Conservation (phyloP, 108 stramenopile species). For the Chaetoceros muelleri region DNA sequence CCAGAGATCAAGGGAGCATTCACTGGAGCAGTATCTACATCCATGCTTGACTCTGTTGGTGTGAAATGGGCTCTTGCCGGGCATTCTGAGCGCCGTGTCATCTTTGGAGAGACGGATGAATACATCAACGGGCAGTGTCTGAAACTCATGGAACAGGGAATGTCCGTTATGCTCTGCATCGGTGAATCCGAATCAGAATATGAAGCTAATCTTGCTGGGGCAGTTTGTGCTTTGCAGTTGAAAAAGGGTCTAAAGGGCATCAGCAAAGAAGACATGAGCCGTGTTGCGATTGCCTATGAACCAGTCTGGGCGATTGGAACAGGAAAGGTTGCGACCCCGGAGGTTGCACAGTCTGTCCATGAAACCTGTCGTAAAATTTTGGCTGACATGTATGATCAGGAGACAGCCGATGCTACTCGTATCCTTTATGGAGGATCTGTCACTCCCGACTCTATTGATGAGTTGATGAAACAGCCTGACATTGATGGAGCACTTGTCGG, state of each 20-base stretch:
- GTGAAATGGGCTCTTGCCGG: slow-evolving; percentile 91
- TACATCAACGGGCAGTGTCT: slow-evolving; percentile 85
- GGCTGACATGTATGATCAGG: slow-evolving; percentile 62
- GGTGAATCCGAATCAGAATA: slow-evolving; percentile 93
- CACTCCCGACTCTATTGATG: slow-evolving; percentile 87
- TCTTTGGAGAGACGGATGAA: slow-evolving; percentile 85
- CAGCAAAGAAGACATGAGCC: slow-evolving; percentile 53
- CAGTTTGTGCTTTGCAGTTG: slow-evolving; percentile 83
- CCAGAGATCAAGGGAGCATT: slow-evolving; percentile 84
- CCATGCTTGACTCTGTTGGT: slow-evolving; percentile 78
- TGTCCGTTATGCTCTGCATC: slow-evolving; percentile 92
- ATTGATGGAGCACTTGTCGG: slow-evolving; percentile 97
- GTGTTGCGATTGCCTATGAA: slow-evolving; percentile 96
- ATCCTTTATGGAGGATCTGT: slow-evolving; percentile 94
- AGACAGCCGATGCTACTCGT: slow-evolving; percentile 60
- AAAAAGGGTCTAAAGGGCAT: slow-evolving; percentile 74
- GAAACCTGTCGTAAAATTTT: slow-evolving; percentile 68
- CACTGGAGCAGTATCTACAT: slow-evolving; percentile 90
- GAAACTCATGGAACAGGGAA: slow-evolving; percentile 79
- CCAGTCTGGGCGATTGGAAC: slow-evolving; percentile 86
- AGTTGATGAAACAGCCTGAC: slow-evolving; percentile 83
- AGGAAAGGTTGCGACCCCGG: slow-evolving; percentile 63
- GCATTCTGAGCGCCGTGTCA: slow-evolving; percentile 92
- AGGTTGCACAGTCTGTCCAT: slow-evolving; percentile 80
- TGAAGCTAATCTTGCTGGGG: slow-evolving; percentile 82